Conservation (phyloP, 805 yeast genomes). For the Ogataea allantospora region DNA sequence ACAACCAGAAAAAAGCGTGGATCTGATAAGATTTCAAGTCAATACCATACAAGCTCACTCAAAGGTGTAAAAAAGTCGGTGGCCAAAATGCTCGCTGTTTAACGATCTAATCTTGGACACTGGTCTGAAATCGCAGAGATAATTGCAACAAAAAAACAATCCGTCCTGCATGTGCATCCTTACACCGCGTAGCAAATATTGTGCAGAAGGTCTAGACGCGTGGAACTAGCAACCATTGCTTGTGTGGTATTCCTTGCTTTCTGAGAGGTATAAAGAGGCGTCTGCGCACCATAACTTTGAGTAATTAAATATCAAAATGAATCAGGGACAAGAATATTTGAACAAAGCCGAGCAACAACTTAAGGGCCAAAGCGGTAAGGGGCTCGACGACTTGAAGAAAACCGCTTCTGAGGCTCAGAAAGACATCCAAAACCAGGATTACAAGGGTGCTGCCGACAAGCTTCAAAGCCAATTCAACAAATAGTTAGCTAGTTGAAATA, state of each 20-base stretch:
- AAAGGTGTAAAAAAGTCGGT: too few species aligned
- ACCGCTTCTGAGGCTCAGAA: conserved; percentile 64
- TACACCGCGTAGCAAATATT: conserved; percentile 5
- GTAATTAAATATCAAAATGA: conserved; percentile 1
- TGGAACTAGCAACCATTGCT: conserved; percentile 1
- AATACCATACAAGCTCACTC: too few species aligned
- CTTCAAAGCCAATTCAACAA: conserved; percentile 53
- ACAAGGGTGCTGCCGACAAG: conserved; percentile 70
- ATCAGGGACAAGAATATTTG: conserved; percentile 60
- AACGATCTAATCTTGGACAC: not conserved
- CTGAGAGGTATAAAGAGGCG: not conserved
- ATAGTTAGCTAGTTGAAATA: conserved; percentile 40
- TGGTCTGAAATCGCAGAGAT: not conserved
- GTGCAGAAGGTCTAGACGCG: not conserved
- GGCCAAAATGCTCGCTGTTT: too few species aligned
- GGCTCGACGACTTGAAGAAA: conserved; percentile 71
- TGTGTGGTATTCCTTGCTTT: not conserved
- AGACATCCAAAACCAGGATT: conserved; percentile 59
- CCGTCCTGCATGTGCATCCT: conserved; percentile 1
- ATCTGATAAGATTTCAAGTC: not conserved
- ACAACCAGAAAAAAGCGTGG: not conserved
- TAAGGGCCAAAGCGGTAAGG: conserved; percentile 60
- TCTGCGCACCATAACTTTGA: too few species aligned
- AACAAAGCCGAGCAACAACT: conserved; percentile 66
- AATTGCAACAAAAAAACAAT: not conserved